Percentiles rank a stretch among this genome's conserved stretches.
phyloP scores from a whole-genome alignment of 2,329 filamentous ascomycete species.

The Monilinia polystroma region DNA sequence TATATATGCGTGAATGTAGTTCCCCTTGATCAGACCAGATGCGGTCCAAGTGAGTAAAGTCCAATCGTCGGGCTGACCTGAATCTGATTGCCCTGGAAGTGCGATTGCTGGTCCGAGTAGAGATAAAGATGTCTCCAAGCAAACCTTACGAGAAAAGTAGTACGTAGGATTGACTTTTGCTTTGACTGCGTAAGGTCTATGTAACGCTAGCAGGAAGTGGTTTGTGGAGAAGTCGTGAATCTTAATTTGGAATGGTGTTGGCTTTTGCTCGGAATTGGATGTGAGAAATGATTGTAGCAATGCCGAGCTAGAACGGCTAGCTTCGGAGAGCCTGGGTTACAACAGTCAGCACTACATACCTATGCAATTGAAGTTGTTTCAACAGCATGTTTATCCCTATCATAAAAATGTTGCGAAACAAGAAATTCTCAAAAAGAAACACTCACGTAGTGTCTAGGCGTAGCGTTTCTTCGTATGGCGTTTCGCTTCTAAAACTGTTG shows the following conservation, averaged over 20 bases:
- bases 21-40: not conserved
- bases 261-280: conserved; percentile 4
- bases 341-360: not conserved
- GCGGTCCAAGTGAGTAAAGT: not conserved
- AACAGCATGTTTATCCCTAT: not conserved
- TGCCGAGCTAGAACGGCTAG: conserved; percentile 13
- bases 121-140: conserved; percentile 45
- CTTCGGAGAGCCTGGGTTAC: not conserved
- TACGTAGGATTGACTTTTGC: conserved; percentile 48
- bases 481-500: conserved; percentile 47
- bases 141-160: conserved; percentile 51
- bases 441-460: conserved; percentile 45
- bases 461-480: conserved; percentile 50
- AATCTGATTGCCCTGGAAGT: conserved; percentile 3
- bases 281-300: conserved; percentile 14
- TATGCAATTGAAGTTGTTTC: not conserved
- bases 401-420: not conserved
- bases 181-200: conserved; percentile 49
- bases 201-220: conserved; percentile 55
- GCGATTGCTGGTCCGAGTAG: conserved; percentile 19
- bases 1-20: conserved; percentile 12
- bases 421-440: conserved; percentile 32
- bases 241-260: conserved; percentile 40
- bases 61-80: conserved; percentile 15
- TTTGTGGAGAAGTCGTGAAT: conserved; percentile 52